Conservation (phyloP, 2,329 filamentous ascomycete species). For the Exophiala alcalophila region DNA sequence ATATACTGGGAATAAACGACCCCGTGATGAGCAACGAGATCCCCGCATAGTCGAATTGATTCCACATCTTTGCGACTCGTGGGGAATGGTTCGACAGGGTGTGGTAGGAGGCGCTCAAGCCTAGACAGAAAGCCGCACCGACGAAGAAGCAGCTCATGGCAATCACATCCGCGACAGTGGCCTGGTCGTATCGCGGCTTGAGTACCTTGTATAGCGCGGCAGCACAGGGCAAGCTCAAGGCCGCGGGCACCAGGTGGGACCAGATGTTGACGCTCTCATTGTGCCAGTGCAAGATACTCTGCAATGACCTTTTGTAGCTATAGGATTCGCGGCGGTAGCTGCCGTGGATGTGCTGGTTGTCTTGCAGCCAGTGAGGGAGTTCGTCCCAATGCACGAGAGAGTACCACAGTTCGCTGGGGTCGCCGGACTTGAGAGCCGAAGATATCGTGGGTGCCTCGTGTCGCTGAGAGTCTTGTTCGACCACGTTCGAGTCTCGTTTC, state of each 20-base stretch:
- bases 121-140: conserved; percentile 69
- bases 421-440: conserved; percentile 10
- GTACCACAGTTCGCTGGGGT: conserved; percentile 34
- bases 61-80: conserved; percentile 74
- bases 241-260: conserved; percentile 65
- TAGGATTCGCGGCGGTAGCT: conserved; percentile 64
- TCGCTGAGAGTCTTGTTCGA: no score
- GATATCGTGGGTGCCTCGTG: no score
- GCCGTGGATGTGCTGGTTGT: conserved; percentile 67
- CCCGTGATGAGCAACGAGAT: conserved; percentile 91
- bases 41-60: conserved; percentile 90
- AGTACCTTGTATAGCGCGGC: conserved; percentile 58
- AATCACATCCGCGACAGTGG: conserved; percentile 61
- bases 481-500: no score
- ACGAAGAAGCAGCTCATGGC: conserved; percentile 77
- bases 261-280: conserved; percentile 72
- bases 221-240: conserved; percentile 40
- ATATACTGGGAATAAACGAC: conserved; percentile 82
- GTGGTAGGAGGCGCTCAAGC: conserved; percentile 83
- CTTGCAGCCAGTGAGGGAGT: conserved; percentile 54
- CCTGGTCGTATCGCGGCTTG: conserved; percentile 63
- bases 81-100: conserved; percentile 80
- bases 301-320: conserved; percentile 58
- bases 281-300: conserved; percentile 61
- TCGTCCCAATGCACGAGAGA: conserved; percentile 47